Percentiles rank a stretch among this genome's conserved stretches.
These are phyloP conservation scores for Amauroascus verrucosus DNA, from an alignment of 2,329 filamentous ascomycete species.

Conservation along the genomic window DNA sequence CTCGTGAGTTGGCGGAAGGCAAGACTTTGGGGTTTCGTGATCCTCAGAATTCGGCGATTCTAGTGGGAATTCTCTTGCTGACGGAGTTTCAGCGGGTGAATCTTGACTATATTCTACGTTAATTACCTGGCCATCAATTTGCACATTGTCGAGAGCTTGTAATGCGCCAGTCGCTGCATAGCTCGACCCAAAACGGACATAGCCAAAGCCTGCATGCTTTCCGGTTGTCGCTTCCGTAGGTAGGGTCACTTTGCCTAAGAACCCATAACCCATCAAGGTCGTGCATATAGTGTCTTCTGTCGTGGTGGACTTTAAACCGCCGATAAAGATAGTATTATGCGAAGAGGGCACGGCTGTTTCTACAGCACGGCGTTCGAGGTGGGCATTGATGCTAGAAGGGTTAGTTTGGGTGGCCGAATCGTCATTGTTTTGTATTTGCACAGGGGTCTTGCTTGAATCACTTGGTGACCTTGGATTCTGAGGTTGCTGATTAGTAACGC, in stretches of 20 bases:
- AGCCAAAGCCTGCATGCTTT: constrained; percentile 34
- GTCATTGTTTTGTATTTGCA: neutral
- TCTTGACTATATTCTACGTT: constrained; percentile 27
- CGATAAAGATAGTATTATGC: constrained; percentile 28
- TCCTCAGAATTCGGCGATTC: neutral
- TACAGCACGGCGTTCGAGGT: neutral
- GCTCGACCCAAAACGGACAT: constrained; percentile 28
- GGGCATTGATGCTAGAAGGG: neutral
- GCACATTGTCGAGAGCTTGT: constrained; percentile 20
- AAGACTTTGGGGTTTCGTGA: neutral
- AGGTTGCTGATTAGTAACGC: neutral
- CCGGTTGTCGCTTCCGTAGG: constrained; percentile 21
- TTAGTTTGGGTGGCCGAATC: neutral
- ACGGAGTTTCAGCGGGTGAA: neutral
- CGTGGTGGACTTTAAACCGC: constrained; percentile 33
- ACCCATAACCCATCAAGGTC: constrained; percentile 31
- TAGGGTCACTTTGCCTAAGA: constrained; percentile 29
- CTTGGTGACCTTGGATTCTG: neutral
- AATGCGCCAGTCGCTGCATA: constrained; percentile 30
- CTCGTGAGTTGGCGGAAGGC: neutral
- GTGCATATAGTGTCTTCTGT: constrained; percentile 28
- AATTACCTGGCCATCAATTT: constrained; percentile 32
- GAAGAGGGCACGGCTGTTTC: neutral
- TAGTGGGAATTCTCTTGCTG: neutral
- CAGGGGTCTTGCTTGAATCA: neutral